These are phyloP conservation scores for Knoxdaviesia proteae DNA, from an alignment of 2,329 filamentous ascomycete genomes.

Conservation along the genomic window DNA sequence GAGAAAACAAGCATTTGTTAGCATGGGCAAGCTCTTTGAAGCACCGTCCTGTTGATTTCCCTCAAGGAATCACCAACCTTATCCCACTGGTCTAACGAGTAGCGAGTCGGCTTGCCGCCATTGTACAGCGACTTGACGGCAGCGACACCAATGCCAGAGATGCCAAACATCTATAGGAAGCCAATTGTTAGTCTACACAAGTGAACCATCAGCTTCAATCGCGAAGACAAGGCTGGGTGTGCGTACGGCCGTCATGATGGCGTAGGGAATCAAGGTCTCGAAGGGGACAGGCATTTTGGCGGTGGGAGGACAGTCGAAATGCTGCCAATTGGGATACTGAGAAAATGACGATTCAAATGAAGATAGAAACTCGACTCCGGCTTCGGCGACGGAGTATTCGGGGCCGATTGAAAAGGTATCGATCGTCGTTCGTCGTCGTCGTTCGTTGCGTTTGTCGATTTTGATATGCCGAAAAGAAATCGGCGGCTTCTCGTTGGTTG, in stretches of 20 bases:
- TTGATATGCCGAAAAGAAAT: no score
- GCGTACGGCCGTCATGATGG: constrained; percentile 40
- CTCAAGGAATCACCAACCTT: constrained; percentile 20
- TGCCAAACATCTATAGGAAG: constrained; percentile 37
- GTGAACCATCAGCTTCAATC: background rate
- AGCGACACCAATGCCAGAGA: constrained; percentile 35
- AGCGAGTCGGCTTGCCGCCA: constrained; percentile 38
- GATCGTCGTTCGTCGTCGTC: no score
- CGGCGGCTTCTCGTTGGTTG: no score
- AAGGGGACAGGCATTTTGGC: constrained; percentile 40
- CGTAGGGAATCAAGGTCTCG: constrained; percentile 42
- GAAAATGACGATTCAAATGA: background rate
- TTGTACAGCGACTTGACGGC: constrained; percentile 36
- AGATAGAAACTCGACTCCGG: no score
- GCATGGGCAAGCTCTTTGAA: no score
- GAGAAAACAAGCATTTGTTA: no score
- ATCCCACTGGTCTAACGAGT: constrained; percentile 42
- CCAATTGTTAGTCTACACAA: constrained; percentile 8
- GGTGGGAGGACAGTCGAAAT: background rate
- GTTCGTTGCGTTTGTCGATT: no score
- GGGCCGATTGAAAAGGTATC: no score
- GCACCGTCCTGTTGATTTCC: no score
- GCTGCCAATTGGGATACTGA: background rate
- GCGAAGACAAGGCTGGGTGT: constrained; percentile 3
- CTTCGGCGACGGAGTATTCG: no score